These are phyloP conservation scores for Boletales sp. DNA, from an alignment of 768 basidiomycete species.

Conservation along the genomic window DNA sequence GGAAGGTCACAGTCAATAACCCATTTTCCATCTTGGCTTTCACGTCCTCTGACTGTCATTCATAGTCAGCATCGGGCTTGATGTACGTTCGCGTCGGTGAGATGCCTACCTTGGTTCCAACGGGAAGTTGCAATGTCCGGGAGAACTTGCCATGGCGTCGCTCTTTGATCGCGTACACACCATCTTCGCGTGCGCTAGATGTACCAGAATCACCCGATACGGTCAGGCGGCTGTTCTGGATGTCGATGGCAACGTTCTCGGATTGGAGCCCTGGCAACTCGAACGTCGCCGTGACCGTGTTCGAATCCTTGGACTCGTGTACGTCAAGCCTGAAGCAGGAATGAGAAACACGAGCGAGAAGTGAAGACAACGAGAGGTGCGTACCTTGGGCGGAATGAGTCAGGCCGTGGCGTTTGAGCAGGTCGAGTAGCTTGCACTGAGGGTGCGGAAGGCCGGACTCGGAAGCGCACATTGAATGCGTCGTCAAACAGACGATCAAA, in stretches of 20 bases:
- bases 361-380: no score
- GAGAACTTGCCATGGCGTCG: slow-evolving; percentile 42
- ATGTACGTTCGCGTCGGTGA: no score
- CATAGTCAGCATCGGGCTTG: no score
- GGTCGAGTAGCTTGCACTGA: no score
- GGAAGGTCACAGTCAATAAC: no score
- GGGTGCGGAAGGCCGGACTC: not conserved
- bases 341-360: not conserved
- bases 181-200: slow-evolving; percentile 34
- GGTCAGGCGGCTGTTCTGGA: slow-evolving; percentile 42
- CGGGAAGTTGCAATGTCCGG: slow-evolving; percentile 41
- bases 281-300: slow-evolving; percentile 48
- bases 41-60: no score
- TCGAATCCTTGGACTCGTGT: slow-evolving; percentile 38
- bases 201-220: slow-evolving; percentile 42
- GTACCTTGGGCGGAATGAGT: slow-evolving; percentile 1
- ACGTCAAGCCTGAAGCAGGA: slow-evolving; percentile 38
- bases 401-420: not conserved
- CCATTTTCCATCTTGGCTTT: no score
- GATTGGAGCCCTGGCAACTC: slow-evolving; percentile 52
- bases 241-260: slow-evolving; percentile 44
- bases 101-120: slow-evolving; percentile 38
- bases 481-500: not conserved
- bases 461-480: not conserved
- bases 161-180: slow-evolving; percentile 42